Conservation (phyloP, 176 grass and related monocot genomes). For the Carex cristatella region DNA sequence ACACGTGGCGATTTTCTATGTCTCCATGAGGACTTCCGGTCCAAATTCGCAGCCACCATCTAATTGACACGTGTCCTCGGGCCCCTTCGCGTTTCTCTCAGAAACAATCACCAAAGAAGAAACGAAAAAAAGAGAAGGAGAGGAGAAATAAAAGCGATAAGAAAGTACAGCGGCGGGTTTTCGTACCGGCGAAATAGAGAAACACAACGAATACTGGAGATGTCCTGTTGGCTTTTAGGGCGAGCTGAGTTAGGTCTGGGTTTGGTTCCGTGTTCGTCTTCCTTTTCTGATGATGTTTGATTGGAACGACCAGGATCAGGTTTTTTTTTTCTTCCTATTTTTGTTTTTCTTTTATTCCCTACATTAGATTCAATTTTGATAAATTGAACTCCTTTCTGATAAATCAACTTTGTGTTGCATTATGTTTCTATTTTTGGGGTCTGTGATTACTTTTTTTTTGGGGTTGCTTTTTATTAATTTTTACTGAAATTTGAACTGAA, state of each 20-base stretch:
- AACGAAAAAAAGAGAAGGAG: not conserved
- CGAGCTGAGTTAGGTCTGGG: not conserved
- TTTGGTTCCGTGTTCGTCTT: not conserved
- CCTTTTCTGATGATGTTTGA: conserved; percentile 36
- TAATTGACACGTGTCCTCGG: conserved; percentile 16
- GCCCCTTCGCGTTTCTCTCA: not conserved
- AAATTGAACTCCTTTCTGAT: not conserved
- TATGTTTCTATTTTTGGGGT: not conserved
- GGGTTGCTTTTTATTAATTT: not conserved
- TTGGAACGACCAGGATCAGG: conserved; percentile 42
- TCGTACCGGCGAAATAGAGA: not conserved
- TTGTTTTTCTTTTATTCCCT: not conserved
- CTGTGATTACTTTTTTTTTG: not conserved
- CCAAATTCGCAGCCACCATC: not conserved
- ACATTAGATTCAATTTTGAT: not conserved
- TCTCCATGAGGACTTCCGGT: not conserved
- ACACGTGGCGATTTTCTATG: conserved; percentile 15
- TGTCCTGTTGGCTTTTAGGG: not conserved
- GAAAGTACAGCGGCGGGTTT: not conserved
- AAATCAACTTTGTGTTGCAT: not conserved
- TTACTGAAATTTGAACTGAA: not conserved
- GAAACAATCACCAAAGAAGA: not conserved
- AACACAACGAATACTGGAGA: not conserved
- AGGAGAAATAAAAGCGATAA: not conserved
- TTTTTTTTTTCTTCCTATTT: not conserved